phyloP scores from a whole-genome alignment of 1,139 yeast genomes.

The Nakaseomyces uthaithaninus region DNA sequence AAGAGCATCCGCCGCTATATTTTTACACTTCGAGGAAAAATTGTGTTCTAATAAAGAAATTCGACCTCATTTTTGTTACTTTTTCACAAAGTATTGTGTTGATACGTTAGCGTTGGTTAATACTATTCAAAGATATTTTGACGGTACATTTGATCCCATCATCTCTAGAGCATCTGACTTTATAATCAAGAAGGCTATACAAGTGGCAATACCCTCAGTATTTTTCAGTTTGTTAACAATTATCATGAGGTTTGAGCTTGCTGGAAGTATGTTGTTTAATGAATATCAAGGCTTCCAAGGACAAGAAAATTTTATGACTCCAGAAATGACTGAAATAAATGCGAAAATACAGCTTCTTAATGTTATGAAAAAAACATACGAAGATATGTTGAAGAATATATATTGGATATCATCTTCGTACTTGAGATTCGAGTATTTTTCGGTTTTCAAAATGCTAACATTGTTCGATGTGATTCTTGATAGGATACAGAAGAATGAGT shows the following conservation, averaged over 20 bases:
- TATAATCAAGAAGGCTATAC: conserved; percentile 21
- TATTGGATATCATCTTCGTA: conserved; percentile 21
- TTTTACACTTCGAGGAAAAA: conserved; percentile 18
- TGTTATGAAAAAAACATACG: conserved; percentile 18
- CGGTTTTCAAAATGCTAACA: conserved; percentile 28
- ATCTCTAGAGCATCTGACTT: conserved; percentile 18
- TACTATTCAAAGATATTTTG: conserved; percentile 20
- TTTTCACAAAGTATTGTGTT: conserved; percentile 19
- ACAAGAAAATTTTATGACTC: conserved; percentile 7
- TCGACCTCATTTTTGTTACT: conserved; percentile 19
- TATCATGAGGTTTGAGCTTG: conserved; percentile 21
- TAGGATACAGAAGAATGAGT: conserved; percentile 21
- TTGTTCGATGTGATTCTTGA: conserved; percentile 28
- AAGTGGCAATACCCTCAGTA: conserved; percentile 21
- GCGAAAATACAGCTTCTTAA: conserved; percentile 18
- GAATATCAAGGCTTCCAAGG: conserved; percentile 9
- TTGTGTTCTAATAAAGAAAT: conserved; percentile 11
- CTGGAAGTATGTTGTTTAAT: conserved; percentile 13
- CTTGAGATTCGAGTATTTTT: conserved; percentile 27
- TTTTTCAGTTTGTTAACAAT: conserved; percentile 21
- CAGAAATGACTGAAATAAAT: conserved; percentile 8
- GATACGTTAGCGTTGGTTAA: conserved; percentile 16
- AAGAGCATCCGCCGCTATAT: conserved; percentile 19
- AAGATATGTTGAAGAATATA: conserved; percentile 18
- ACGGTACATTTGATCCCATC: conserved; percentile 14